Base-by-base conservation (phyloP, 2,329 filamentous ascomycete genomes). In the Cyphellophora attinorum region DNA sequence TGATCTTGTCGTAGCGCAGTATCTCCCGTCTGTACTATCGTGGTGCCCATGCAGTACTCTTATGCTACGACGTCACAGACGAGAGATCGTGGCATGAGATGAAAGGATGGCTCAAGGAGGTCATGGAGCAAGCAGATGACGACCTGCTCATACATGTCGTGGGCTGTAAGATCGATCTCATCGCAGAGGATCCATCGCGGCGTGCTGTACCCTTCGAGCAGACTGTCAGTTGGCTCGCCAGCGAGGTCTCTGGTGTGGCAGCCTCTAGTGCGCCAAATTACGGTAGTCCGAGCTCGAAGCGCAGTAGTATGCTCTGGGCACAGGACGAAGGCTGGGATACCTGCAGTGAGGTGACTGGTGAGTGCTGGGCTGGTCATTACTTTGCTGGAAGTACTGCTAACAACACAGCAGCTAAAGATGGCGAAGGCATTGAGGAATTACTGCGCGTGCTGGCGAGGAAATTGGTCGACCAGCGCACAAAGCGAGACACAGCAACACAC, bases 21-120 rank as follows among this genome's bases (percentile, higher is more conserved):
- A 96, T 98, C 52, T 93, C 85, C 6, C 81, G 88, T 37, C 76
- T 98, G 35, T 96, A 96, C 68, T 98, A 98, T 63, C 81, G 89
- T 53, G 88, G 88, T 55, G 89, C 89, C 42, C 89, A 94, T 55
- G 88, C 88, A 39, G 91, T 85, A 51, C 85, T 95, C 40, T 74
- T 95, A 30, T 94, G 88, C 70, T 95, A 95, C 66, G 84, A 84
- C 64, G 93, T 95, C 56, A 93, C 86, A 41, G 81, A 88, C 57
- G 79, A 81, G 41, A 65, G 76, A 49, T 91, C 83, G 40, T 95
- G 94, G 57, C 72, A 76, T 49, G 85, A 95, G 60, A 94, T 95
- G 85, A 85, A 85, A 52, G 73, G 81, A 37, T 95, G 88, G 88
- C 72, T 95, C 42, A 75, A 72, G 41, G 88, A 95, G 62, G 73